Evolutionary conservation across 2,329 filamentous ascomycete genomes (phyloP).

Genomic region (Aspergillus jensenii): DNA sequence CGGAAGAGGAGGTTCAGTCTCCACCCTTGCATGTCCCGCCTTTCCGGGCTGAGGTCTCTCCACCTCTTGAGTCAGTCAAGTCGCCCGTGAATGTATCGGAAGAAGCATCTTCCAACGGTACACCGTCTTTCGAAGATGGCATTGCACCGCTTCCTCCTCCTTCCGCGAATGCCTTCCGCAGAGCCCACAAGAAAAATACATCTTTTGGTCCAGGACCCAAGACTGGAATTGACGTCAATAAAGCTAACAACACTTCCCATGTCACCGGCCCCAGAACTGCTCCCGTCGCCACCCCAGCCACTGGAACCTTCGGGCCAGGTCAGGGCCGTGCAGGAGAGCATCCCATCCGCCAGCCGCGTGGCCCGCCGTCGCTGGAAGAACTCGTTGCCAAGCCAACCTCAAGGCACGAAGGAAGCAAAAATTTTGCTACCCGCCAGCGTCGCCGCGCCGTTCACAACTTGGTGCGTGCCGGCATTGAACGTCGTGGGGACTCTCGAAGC

Average conservation of each 20-base stretch:
- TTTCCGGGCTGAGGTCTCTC: slow-evolving; percentile 79
- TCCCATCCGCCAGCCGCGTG: slow-evolving; percentile 86
- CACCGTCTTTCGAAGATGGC: slow-evolving; percentile 68
- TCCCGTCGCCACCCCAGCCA: slow-evolving; percentile 76
- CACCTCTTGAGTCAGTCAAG: slow-evolving; percentile 65
- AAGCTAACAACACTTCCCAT: slow-evolving; percentile 55
- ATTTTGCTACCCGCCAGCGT: slow-evolving; percentile 90
- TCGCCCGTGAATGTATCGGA: slow-evolving; percentile 61
- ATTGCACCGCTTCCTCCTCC: slow-evolving; percentile 77
- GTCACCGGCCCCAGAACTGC: slow-evolving; percentile 71
- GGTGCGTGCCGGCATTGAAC: slow-evolving; percentile 82
- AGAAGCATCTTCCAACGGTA: slow-evolving; percentile 62
- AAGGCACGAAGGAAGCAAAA: slow-evolving; percentile 93
- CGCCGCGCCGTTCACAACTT: slow-evolving; percentile 90
- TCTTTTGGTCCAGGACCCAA: slow-evolving; percentile 63
- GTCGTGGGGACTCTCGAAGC: slow-evolving; percentile 71
- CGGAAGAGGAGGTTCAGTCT: slow-evolving; percentile 43
- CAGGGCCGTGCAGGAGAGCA: slow-evolving; percentile 93
- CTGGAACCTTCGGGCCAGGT: slow-evolving; percentile 86
- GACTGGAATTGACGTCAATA: slow-evolving; percentile 44
- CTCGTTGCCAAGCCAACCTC: slow-evolving; percentile 84
- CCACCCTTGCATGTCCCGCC: slow-evolving; percentile 57
- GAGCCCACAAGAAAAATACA: slow-evolving; percentile 85
- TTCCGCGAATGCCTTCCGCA: slow-evolving; percentile 88
- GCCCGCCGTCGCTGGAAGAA: slow-evolving; percentile 88